A percentile compares a stretch with the other conserved stretches of the same genome.
phyloP scores from a whole-genome alignment of 208 protist genomes.

The Vickermania ingenoplastis region DNA sequence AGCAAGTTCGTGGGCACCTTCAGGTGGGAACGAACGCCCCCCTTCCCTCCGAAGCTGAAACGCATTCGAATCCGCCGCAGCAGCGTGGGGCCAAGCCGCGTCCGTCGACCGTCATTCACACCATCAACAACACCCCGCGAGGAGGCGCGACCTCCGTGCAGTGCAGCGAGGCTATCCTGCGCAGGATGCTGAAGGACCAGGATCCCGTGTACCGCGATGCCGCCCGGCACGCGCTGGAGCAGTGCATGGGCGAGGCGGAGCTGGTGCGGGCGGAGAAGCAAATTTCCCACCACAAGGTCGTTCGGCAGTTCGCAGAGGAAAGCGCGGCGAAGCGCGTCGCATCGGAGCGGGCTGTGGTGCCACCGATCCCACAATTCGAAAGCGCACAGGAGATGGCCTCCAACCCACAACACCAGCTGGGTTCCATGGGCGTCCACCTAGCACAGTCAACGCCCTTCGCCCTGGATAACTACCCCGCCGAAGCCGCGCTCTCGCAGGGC shows the following conservation, averaged over 20 bases:
- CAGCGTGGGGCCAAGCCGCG: conserved; percentile 3
- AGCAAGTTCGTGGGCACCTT: conserved; percentile 9
- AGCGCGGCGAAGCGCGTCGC: conserved; percentile 23
- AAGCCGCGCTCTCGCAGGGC: conserved; percentile 8
- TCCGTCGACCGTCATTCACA: background rate
- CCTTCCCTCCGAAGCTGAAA: conserved; percentile 20
- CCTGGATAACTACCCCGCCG: conserved; percentile 16
- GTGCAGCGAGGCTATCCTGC: conserved; percentile 34
- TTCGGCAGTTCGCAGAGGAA: conserved; percentile 34
- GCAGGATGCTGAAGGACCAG: conserved; percentile 14
- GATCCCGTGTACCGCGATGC: conserved; percentile 14
- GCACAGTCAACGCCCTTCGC: conserved; percentile 6
- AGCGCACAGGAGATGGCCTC: conserved; percentile 2
- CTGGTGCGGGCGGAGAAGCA: conserved; percentile 44
- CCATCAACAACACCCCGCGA: background rate
- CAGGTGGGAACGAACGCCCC: conserved; percentile 14
- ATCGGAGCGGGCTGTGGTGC: conserved; percentile 17
- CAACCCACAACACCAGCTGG: conserved; percentile 23
- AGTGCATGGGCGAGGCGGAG: conserved; percentile 23
- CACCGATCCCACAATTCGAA: conserved; percentile 28
- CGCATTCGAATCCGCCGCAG: conserved; percentile 27
- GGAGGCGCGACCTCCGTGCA: conserved; percentile 14
- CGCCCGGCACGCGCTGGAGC: conserved; percentile 15
- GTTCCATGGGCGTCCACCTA: conserved; percentile 20
- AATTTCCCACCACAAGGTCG: conserved; percentile 25